Conservation (phyloP, 1,284 basidiomycete genomes). For the Cystobasidium sp. region DNA sequence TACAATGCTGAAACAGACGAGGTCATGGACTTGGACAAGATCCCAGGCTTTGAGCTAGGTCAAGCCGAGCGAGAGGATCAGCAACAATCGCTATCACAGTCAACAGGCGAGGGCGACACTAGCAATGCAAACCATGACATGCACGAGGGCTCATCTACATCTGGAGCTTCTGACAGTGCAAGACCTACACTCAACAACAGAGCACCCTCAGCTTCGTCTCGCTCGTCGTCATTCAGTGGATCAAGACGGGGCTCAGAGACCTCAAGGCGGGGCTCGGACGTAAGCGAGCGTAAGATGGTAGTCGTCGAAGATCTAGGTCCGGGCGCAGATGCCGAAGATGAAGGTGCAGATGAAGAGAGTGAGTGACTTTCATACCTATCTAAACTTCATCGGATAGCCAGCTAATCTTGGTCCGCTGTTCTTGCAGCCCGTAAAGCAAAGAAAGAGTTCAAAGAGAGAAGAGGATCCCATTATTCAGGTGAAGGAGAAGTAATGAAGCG, state of each 20-base stretch:
- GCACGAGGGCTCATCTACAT: slow-evolving; percentile 21
- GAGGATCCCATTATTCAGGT: slow-evolving; percentile 32
- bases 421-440: slow-evolving; percentile 32
- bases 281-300: slow-evolving; percentile 52
- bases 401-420: not conserved
- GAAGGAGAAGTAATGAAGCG: slow-evolving; percentile 44
- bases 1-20: slow-evolving; percentile 54
- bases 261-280: slow-evolving; percentile 52
- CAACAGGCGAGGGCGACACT: slow-evolving; percentile 2
- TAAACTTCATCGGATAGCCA: not conserved
- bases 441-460: slow-evolving; percentile 38
- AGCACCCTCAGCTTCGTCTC: slow-evolving; percentile 24
- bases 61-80: slow-evolving; percentile 34
- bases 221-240: slow-evolving; percentile 41
- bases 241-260: slow-evolving; percentile 47
- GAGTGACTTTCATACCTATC: not conserved
- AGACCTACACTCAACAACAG: slow-evolving; percentile 8
- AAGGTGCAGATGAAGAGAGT: slow-evolving; percentile 45
- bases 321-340: slow-evolving; percentile 50
- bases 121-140: slow-evolving; percentile 15
- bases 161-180: slow-evolving; percentile 3
- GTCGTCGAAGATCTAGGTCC: slow-evolving; percentile 47
- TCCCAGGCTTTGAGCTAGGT: slow-evolving; percentile 54
- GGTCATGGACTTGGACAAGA: slow-evolving; percentile 54
- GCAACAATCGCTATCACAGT: not conserved